These are phyloP conservation scores for Hypomontagnella submonticulosa DNA, from an alignment of 495 filamentous ascomycete genomes.

Conservation along the genomic window DNA sequence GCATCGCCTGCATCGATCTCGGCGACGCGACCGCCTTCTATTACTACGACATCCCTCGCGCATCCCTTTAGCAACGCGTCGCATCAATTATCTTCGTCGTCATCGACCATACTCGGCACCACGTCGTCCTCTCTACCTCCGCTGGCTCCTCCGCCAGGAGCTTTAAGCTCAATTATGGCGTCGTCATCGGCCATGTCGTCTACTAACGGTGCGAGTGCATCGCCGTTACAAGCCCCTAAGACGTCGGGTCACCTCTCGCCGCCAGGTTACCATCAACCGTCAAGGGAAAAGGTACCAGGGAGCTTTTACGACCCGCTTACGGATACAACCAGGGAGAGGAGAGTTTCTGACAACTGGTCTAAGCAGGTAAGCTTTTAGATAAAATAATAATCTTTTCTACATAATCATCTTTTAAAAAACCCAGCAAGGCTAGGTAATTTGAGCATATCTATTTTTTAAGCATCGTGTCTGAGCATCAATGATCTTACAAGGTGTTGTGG, in stretches of 20 bases:
- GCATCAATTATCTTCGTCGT: constrained; percentile 41
- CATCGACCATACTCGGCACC: constrained; percentile 18
- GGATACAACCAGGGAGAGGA: constrained; percentile 60
- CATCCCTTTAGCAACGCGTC: constrained; percentile 48
- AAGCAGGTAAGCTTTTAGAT: constrained; percentile 47
- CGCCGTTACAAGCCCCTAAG: constrained; percentile 48
- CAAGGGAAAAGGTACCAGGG: constrained; percentile 58
- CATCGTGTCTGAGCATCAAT: background rate
- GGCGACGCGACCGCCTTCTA: constrained; percentile 39
- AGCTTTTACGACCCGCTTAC: constrained; percentile 68
- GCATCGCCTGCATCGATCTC: constrained; percentile 30
- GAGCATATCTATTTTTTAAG: constrained; percentile 21
- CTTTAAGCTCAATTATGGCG: constrained; percentile 49
- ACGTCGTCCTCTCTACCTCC: constrained; percentile 35
- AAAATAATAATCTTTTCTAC: constrained; percentile 18
- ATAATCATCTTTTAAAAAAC: constrained; percentile 19
- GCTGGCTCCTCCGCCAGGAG: constrained; percentile 49
- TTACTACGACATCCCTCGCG: constrained; percentile 31
- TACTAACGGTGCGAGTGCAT: constrained; percentile 50
- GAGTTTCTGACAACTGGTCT: constrained; percentile 56
- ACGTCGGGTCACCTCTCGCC: constrained; percentile 47
- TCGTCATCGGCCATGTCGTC: constrained; percentile 45
- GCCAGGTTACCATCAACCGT: constrained; percentile 51
- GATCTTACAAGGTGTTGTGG: too few relatives aligned
- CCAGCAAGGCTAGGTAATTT: background rate